Evolutionary conservation across 2,329 filamentous ascomycete species (phyloP).

Genomic region (Aspergillus chevalieri): DNA sequence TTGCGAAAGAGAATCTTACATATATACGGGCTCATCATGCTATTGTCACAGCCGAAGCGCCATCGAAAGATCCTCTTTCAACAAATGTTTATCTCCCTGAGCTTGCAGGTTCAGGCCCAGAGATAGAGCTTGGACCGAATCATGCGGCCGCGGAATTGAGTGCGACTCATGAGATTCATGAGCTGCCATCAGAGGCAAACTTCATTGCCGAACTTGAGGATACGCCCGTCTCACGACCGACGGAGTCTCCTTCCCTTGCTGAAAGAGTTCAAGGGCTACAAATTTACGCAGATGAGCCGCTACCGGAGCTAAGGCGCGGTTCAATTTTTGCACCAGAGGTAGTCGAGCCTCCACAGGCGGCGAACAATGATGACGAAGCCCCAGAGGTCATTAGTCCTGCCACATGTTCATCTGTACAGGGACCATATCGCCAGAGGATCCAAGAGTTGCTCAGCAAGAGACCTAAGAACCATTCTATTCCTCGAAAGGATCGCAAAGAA

Average conservation of each 20-base stretch:
- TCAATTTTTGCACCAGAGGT: conserved; percentile 44
- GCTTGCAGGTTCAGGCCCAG: conserved; percentile 23
- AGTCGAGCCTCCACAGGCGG: conserved; percentile 15
- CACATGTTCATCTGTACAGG: conserved; percentile 9
- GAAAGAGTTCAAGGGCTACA: background rate
- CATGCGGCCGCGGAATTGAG: conserved; percentile 23
- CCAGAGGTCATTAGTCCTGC: conserved; percentile 14
- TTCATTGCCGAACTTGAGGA: conserved; percentile 37
- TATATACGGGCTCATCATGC: conserved; percentile 53
- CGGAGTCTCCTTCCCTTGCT: background rate
- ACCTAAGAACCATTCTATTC: conserved; percentile 25
- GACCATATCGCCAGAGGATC: conserved; percentile 27
- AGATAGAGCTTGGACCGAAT: conserved; percentile 23
- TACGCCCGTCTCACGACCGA: conserved; percentile 17
- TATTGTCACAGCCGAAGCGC: conserved; percentile 45
- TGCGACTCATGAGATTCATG: conserved; percentile 25
- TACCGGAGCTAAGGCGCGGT: conserved; percentile 30
- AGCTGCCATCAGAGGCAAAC: conserved; percentile 25
- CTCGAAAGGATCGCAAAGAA: conserved; percentile 22
- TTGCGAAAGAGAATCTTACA: conserved; percentile 43
- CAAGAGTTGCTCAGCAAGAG: conserved; percentile 34
- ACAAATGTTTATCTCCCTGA: conserved; percentile 25
- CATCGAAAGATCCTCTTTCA: conserved; percentile 23
- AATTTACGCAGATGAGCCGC: conserved; percentile 25
- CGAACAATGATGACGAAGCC: conserved; percentile 1